These are phyloP conservation scores for Chalciporus chontae DNA, from an alignment of 768 basidiomycete genomes.

Conservation along the genomic window DNA sequence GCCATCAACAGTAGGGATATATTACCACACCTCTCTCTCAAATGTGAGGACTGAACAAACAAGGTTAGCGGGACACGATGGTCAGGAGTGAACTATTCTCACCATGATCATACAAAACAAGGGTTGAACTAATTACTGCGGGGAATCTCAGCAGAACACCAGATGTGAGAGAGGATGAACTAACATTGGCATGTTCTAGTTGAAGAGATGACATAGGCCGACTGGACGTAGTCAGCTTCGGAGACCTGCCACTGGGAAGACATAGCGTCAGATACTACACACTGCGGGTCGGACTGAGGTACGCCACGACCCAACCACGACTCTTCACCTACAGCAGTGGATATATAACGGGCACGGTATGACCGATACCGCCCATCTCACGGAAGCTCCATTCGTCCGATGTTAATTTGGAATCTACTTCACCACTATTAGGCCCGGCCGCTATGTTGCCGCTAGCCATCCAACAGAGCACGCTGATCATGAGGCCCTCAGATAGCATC, in stretches of 20 bases:
- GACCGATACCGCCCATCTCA: too few relatives aligned
- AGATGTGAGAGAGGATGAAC: neutral
- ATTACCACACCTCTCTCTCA: conserved; percentile 11
- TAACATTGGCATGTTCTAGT: conserved; percentile 12
- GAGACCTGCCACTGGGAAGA: conserved; percentile 1
- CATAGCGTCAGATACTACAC: neutral
- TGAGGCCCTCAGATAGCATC: too few relatives aligned
- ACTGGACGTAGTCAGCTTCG: neutral
- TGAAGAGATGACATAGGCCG: conserved; percentile 2
- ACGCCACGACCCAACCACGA: neutral
- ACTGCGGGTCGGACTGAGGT: too few relatives aligned
- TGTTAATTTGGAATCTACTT: too few relatives aligned
- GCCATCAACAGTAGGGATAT: neutral
- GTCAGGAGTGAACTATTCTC: neutral
- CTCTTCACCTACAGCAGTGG: too few relatives aligned
- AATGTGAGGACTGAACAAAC: conserved; percentile 10
- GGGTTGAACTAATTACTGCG: conserved; percentile 6
- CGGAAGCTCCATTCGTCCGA: too few relatives aligned
- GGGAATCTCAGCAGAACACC: neutral
- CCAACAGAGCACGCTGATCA: too few relatives aligned
- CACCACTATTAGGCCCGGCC: too few relatives aligned
- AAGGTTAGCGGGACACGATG: neutral
- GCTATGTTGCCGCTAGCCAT: too few relatives aligned
- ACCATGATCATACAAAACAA: conserved; percentile 21
- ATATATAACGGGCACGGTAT: too few relatives aligned